Conservation (phyloP, 345 rosid species). For the Camelina neglecta region DNA sequence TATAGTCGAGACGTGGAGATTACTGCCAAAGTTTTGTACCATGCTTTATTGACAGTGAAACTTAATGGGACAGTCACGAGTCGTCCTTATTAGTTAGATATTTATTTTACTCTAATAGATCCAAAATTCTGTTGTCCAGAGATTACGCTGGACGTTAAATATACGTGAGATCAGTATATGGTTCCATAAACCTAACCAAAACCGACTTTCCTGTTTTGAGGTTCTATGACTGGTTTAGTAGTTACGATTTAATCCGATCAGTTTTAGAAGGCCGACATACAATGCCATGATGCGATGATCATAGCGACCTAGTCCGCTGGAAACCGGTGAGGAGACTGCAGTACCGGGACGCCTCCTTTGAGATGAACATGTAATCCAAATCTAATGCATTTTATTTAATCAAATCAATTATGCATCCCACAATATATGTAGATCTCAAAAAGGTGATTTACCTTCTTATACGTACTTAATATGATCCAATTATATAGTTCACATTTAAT, state of each 20-base stretch:
- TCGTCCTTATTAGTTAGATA: slow-evolving; percentile 5
- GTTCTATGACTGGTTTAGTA: background rate
- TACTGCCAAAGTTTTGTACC: background rate
- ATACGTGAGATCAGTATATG: slow-evolving; percentile 11
- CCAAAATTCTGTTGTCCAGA: slow-evolving; percentile 13
- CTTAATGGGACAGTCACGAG: slow-evolving; percentile 27
- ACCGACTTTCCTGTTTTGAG: slow-evolving; percentile 5
- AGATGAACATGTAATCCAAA: background rate
- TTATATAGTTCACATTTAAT: background rate
- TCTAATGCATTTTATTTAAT: background rate
- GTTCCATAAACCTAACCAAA: slow-evolving; percentile 16
- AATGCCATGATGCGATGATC: background rate
- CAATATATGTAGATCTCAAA: background rate
- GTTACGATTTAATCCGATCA: too few species aligned
- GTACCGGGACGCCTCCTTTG: background rate
- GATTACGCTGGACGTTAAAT: background rate
- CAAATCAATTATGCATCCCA: background rate
- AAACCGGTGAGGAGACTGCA: too few species aligned
- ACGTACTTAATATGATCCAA: background rate
- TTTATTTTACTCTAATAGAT: slow-evolving; percentile 3
- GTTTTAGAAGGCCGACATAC: background rate
- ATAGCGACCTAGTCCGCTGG: too few species aligned
- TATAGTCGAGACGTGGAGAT: slow-evolving; percentile 6
- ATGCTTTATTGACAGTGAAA: background rate
- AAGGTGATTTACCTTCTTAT: too few species aligned